Conservation (phyloP, 805 yeast species). For the Sugiyamaella mastotermitis region DNA sequence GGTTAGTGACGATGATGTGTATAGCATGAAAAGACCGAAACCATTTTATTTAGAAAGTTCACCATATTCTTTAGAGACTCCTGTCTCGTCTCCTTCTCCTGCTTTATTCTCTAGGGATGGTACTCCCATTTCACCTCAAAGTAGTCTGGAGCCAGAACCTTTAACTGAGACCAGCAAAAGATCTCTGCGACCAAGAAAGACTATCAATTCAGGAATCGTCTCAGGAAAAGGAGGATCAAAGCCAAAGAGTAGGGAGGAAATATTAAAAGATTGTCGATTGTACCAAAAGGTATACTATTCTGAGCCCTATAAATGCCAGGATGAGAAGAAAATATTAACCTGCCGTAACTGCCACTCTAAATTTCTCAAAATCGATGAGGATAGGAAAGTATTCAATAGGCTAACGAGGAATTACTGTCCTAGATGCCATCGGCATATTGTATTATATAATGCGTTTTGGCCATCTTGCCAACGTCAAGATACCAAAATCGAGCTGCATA, state of each 20-base stretch:
- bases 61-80: no score
- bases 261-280: conserved; percentile 4
- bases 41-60: no score
- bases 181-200: conserved; percentile 3
- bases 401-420: conserved; percentile 22
- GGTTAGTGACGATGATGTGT: no score
- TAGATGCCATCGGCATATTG: conserved; percentile 29
- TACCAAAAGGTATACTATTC: conserved; percentile 3
- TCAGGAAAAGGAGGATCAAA: background rate
- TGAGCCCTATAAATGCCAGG: conserved; percentile 4
- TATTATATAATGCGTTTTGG: conserved; percentile 25
- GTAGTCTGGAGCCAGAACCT: conserved; percentile 15
- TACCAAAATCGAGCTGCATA: conserved; percentile 11
- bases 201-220: background rate
- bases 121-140: conserved; percentile 10
- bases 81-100: conserved; percentile 6
- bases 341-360: conserved; percentile 20
- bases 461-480: conserved; percentile 19
- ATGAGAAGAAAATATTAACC: conserved; percentile 5
- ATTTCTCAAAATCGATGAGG: conserved; percentile 12
- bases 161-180: conserved; percentile 1
- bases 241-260: conserved; percentile 1
- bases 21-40: no score
- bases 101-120: conserved; percentile 6
- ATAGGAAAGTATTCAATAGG: conserved; percentile 9